A percentile compares a stretch with the other conserved stretches of the same genome.
These are phyloP conservation scores for Neurospora sp. DNA, from an alignment of 495 filamentous ascomycete genomes.

Conservation along the genomic window DNA sequence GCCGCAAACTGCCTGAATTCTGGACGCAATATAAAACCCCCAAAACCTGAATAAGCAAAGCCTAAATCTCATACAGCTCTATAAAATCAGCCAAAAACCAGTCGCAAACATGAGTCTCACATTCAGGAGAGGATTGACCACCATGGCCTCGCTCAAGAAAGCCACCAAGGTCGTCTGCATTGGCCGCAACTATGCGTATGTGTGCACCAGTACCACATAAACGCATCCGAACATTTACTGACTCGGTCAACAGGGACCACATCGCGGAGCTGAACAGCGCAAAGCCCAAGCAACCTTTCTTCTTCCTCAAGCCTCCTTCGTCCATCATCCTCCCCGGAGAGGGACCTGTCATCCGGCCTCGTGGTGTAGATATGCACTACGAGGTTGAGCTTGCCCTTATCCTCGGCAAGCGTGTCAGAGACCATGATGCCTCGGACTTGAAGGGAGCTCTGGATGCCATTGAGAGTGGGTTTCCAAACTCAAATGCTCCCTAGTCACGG, in stretches of 20 bases:
- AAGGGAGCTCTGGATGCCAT: conserved; percentile 52
- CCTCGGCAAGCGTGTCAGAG: conserved; percentile 65
- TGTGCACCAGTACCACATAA: conserved; percentile 13
- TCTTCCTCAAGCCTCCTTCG: conserved; percentile 91
- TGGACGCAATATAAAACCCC: neutral
- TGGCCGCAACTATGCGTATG: conserved; percentile 93
- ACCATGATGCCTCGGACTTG: conserved; percentile 58
- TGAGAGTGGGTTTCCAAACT: conserved; percentile 33
- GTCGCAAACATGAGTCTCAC: conserved; percentile 5
- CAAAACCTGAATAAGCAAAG: neutral
- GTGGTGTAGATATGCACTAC: conserved; percentile 79
- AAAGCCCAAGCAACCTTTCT: conserved; percentile 86
- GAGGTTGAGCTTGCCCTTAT: conserved; percentile 90
- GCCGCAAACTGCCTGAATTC: neutral
- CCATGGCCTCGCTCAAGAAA: conserved; percentile 54
- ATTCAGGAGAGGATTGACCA: conserved; percentile 36
- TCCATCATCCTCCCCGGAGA: conserved; percentile 67
- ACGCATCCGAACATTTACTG: neutral
- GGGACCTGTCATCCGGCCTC: conserved; percentile 76
- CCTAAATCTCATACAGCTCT: neutral
- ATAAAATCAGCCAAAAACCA: neutral
- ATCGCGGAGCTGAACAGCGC: conserved; percentile 82
- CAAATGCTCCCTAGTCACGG: neutral
- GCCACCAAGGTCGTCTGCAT: conserved; percentile 92
- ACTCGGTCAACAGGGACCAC: conserved; percentile 60